These are phyloP conservation scores for Syzygium oleosum DNA, from an alignment of 345 rosid species.

Conservation along the genomic window DNA sequence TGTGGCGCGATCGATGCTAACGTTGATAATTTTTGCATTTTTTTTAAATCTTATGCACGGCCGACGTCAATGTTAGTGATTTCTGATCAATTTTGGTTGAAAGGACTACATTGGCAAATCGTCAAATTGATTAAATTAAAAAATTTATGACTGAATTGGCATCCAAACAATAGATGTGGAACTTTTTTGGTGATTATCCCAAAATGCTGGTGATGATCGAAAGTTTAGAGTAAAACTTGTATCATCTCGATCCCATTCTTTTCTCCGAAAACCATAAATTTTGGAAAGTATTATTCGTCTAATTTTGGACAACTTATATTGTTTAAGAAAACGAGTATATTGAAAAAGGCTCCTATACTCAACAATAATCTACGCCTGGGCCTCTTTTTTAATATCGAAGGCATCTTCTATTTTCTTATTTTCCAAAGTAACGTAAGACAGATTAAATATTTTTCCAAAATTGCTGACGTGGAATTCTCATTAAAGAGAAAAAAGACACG, in stretches of 20 bases:
- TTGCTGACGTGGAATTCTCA: not conserved
- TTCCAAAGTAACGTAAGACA: not conserved
- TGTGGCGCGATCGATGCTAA: rapidly evolving
- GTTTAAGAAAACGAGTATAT: not conserved
- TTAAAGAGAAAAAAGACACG: not conserved
- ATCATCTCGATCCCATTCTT: not conserved
- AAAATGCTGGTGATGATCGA: not conserved
- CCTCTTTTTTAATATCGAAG: not conserved
- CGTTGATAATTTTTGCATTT: not conserved
- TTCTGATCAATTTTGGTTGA: too few species aligned
- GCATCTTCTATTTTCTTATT: not conserved
- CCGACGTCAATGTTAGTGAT: not conserved
- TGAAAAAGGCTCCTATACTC: not conserved
- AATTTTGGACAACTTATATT: not conserved
- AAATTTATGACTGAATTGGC: not conserved
- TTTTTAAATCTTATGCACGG: not conserved
- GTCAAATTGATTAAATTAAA: not conserved
- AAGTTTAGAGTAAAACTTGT: not conserved
- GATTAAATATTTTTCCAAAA: not conserved
- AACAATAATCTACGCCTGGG: not conserved
- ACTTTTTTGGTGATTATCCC: not conserved
- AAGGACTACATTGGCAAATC: not conserved
- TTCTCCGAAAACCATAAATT: not conserved
- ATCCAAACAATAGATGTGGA: too few species aligned
- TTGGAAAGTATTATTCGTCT: not conserved